A percentile compares a stretch with the other conserved stretches of the same genome.
Conservation (phyloP, 1,284 basidiomycete genomes). For the Cystobasidium sp. region DNA sequence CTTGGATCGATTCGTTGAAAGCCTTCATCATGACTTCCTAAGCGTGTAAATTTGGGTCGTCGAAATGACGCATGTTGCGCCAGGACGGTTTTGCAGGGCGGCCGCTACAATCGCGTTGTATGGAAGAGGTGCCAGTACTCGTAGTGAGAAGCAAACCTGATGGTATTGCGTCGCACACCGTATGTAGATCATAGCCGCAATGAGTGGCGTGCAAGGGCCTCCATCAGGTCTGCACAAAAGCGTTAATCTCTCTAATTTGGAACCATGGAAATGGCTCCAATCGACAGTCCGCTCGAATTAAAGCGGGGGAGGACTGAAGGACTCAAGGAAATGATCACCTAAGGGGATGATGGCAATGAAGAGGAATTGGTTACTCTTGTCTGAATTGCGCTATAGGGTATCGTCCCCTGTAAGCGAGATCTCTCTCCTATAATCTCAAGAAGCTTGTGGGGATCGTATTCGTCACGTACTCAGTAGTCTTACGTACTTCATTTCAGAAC, state of each 20-base stretch:
- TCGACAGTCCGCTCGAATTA: not conserved
- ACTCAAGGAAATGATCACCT: too few species aligned
- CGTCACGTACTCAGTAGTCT: too few species aligned
- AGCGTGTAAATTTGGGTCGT: slow-evolving; percentile 9
- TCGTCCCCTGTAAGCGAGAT: too few species aligned
- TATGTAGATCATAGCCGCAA: not conserved
- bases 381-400: too few species aligned
- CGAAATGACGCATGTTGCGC: not conserved
- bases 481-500: too few species aligned
- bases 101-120: not conserved
- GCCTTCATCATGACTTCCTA: slow-evolving; percentile 11
- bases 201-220: not conserved
- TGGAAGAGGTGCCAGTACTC: not conserved
- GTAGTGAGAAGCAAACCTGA: not conserved
- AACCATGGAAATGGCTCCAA: not conserved
- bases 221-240: not conserved
- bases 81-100: not conserved
- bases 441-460: too few species aligned
- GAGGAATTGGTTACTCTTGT: too few species aligned
- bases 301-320: not conserved
- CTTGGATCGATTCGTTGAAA: not conserved
- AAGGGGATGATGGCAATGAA: too few species aligned
- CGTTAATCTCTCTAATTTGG: not conserved
- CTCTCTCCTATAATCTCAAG: too few species aligned
- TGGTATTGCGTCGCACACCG: not conserved